Evolutionary conservation across 2,329 filamentous ascomycete species (phyloP).

Genomic region (Onygenales sp.): DNA sequence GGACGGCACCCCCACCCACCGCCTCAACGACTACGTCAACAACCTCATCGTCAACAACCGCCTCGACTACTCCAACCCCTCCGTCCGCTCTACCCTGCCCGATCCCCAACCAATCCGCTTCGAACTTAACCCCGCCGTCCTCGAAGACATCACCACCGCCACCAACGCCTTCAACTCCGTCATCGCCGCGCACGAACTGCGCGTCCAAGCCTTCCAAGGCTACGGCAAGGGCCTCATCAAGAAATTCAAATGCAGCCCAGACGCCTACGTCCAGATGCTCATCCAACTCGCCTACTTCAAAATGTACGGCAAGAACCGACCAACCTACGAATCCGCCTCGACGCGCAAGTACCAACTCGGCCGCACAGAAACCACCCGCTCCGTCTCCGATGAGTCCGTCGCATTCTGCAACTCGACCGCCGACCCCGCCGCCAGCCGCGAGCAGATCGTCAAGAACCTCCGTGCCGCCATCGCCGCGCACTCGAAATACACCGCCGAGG

Average conservation of each 20-base stretch:
- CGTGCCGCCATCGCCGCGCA: slow-evolving; percentile 72
- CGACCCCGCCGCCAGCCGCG: slow-evolving; percentile 54
- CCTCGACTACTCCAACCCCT: slow-evolving; percentile 74
- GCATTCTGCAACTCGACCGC: slow-evolving; percentile 83
- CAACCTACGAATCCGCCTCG: slow-evolving; percentile 93
- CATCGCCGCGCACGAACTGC: slow-evolving; percentile 80
- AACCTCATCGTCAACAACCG: slow-evolving; percentile 89
- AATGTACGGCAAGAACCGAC: slow-evolving; percentile 96
- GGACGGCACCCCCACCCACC: slow-evolving; percentile 96
- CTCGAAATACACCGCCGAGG: slow-evolving; percentile 81
- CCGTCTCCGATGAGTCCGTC: slow-evolving; percentile 81
- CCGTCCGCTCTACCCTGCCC: slow-evolving; percentile 70
- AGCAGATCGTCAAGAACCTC: slow-evolving; percentile 65
- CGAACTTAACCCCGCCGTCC: slow-evolving; percentile 62
- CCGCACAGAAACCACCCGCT: slow-evolving; percentile 90
- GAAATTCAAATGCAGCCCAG: slow-evolving; percentile 97
- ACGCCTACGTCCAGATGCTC: slow-evolving; percentile 96
- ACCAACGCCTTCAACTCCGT: slow-evolving; percentile 68
- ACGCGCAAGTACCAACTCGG: slow-evolving; percentile 93
- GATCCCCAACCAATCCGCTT: slow-evolving; percentile 73
- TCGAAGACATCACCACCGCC: slow-evolving; percentile 70
- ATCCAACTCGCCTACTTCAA: slow-evolving; percentile 98
- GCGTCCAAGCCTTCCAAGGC: slow-evolving; percentile 90
- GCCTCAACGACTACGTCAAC: slow-evolving; percentile 89
- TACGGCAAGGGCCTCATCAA: slow-evolving; percentile 99